Evolutionary conservation across 2,329 filamentous ascomycete genomes (phyloP), one percentile per base, ranked within the genome.

Genomic region (Proliferodiscus dingleyae): DNA sequence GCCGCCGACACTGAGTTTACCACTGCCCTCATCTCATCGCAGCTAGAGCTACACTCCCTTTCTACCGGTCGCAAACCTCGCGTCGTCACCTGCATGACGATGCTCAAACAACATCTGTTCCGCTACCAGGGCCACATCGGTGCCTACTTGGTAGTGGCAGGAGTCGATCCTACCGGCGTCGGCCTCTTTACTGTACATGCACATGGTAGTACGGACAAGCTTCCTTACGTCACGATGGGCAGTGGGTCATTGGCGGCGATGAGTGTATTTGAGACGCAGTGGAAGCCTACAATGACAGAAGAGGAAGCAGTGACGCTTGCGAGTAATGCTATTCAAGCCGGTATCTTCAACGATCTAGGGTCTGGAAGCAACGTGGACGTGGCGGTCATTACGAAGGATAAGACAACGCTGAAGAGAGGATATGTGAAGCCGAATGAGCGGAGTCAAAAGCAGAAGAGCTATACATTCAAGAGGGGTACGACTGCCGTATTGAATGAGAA

Each of bases 81-180:
- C 66, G 94, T 98, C 59, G 90, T 96, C 58, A 98, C 93, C 53
- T 95, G 90, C 77, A 98, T 98, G 93, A 98, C 93, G 41, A 85
- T 98, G 76, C 84, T 98, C 56, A 98, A 98, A 78, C 93, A 98
- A 73, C 93, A 98, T 69, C 87, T 98, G 53, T 98, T 98, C 85
- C 84, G 87, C 61, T 88, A 98, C 77, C 93, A 98, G 69, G 93
- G 93, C 59, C 80, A 98, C 73, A 95, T 98, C 59, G 93, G 94
- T 59, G 93, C 93, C 54, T 98, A 98, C 71, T 84, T 98, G 47
- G 93, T 98, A 57, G 88, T 98, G 47, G 93, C 93, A 29, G 93
- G 93, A 56, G 90, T 94, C 64, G 93, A 98, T 67, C 91, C 94
- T 26, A 98, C 93, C 1, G 93, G 93, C 61, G 82, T 85, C 37